These are phyloP conservation scores for Ceratocystis diversiconidia DNA, from an alignment of 2,329 filamentous ascomycete species.

Conservation along the genomic window DNA sequence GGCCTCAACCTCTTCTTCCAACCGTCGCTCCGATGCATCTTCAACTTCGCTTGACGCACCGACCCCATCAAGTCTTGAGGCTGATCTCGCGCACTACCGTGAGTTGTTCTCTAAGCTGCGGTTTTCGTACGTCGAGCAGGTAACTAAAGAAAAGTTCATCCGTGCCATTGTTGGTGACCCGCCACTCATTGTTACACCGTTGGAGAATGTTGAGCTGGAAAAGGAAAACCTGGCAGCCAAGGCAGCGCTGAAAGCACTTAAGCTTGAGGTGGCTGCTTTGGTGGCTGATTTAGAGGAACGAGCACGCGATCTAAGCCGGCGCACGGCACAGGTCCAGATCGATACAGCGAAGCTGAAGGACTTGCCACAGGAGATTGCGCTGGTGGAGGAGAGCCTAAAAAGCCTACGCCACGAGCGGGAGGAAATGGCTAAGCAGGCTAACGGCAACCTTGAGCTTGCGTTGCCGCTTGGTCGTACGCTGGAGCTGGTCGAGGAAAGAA, in stretches of 20 bases:
- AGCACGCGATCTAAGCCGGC: constrained; percentile 42
- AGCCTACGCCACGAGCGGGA: constrained; percentile 32
- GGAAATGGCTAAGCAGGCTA: constrained; percentile 19
- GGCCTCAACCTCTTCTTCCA: constrained; percentile 23
- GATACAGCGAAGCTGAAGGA: constrained; percentile 37
- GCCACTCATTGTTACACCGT: constrained; percentile 65
- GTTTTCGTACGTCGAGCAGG: constrained; percentile 95
- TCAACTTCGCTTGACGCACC: constrained; percentile 47
- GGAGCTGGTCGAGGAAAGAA: constrained; percentile 37
- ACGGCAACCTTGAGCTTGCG: constrained; percentile 29
- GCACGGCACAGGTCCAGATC: constrained; percentile 36
- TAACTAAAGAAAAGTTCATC: constrained; percentile 96
- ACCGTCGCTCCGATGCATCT: constrained; percentile 58
- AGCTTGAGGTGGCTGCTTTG: constrained; percentile 61
- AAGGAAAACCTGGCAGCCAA: constrained; percentile 55
- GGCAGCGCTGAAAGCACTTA: constrained; percentile 61
- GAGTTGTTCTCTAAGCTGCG: constrained; percentile 92
- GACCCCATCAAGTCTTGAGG: constrained; percentile 62
- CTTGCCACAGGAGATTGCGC: constrained; percentile 36
- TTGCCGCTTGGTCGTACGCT: constrained; percentile 45
- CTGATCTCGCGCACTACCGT: constrained; percentile 79
- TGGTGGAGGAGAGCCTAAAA: constrained; percentile 35
- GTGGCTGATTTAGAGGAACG: constrained; percentile 56
- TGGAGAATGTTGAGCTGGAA: constrained; percentile 70
- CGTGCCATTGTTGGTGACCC: constrained; percentile 83